Evolutionary conservation across 2,329 filamentous ascomycete genomes (phyloP).

Genomic region (Purpureocillium takamizusanense): DNA sequence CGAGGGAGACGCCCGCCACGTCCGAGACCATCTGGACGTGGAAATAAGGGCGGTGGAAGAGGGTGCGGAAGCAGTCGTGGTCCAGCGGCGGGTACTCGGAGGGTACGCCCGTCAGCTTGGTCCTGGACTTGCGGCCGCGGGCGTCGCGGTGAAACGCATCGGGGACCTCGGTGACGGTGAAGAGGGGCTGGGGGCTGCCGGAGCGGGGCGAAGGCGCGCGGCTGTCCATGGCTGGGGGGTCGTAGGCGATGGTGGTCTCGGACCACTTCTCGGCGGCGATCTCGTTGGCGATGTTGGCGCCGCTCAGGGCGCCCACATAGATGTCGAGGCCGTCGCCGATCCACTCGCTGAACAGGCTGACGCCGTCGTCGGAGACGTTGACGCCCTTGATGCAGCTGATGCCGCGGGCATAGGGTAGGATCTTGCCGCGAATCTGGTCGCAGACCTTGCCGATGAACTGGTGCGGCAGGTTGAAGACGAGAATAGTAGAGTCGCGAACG

Average conservation of each 20-base stretch:
- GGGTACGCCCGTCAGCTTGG: slow-evolving; percentile 67
- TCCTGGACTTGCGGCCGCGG: slow-evolving; percentile 56
- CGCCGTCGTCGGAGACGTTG: slow-evolving; percentile 76
- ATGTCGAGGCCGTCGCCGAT: slow-evolving; percentile 88
- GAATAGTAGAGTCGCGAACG: slow-evolving; percentile 74
- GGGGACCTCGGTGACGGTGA: slow-evolving; percentile 44
- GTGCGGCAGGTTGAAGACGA: slow-evolving; percentile 94
- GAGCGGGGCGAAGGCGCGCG: slow-evolving; percentile 52
- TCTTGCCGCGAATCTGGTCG: slow-evolving; percentile 75
- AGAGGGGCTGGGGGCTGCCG: slow-evolving; percentile 35
- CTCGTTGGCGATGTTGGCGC: slow-evolving; percentile 92
- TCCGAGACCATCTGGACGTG: slow-evolving; percentile 90
- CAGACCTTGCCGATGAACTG: slow-evolving; percentile 90
- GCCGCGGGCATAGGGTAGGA: slow-evolving; percentile 83
- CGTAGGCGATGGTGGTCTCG: slow-evolving; percentile 94
- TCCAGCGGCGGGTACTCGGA: slow-evolving; percentile 78
- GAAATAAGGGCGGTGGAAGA: slow-evolving; percentile 97
- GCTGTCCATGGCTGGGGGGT: slow-evolving; percentile 82
- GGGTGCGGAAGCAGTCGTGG: slow-evolving; percentile 69
- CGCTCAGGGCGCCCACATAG: slow-evolving; percentile 91
- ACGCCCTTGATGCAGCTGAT: slow-evolving; percentile 99
- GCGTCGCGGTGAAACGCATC: slow-evolving; percentile 60
- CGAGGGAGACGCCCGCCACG: slow-evolving; percentile 92
- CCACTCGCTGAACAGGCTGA: slow-evolving; percentile 87
- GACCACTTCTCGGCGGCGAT: slow-evolving; percentile 95